Conservation (phyloP, 345 rosid species). For the Eucalyptus erythrocorys region DNA sequence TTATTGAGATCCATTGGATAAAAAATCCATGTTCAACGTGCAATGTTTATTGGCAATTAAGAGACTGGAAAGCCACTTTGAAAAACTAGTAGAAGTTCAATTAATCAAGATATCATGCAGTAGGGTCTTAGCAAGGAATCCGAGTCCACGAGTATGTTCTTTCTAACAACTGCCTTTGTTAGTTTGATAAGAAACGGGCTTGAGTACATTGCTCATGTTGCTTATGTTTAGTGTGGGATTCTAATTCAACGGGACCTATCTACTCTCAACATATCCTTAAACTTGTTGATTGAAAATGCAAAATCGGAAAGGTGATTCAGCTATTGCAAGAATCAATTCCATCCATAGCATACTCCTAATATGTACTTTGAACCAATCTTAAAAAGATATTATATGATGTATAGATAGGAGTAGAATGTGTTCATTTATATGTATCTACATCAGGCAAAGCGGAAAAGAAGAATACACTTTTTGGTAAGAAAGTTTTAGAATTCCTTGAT, state of each 20-base stretch:
- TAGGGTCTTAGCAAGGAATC: background rate
- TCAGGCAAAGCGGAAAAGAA: background rate
- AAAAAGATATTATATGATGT: background rate
- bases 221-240: background rate
- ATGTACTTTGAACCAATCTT: background rate
- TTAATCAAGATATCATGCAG: background rate
- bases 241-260: background rate
- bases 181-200: background rate
- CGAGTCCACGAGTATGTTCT: background rate
- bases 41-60: background rate
- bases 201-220: background rate
- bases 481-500: background rate
- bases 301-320: background rate
- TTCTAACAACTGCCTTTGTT: background rate
- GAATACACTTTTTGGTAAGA: background rate
- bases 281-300: background rate
- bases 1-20: background rate
- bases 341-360: background rate
- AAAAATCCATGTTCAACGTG: background rate
- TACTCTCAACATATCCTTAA: background rate
- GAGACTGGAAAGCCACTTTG: background rate
- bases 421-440: background rate
- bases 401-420: background rate
- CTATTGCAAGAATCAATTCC: background rate
- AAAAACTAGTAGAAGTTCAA: background rate